Evolutionary conservation across 1,139 yeast genomes (phyloP), one percentile per base, ranked within the genome.

Genomic region (Blastobotrys malaysiensis): DNA sequence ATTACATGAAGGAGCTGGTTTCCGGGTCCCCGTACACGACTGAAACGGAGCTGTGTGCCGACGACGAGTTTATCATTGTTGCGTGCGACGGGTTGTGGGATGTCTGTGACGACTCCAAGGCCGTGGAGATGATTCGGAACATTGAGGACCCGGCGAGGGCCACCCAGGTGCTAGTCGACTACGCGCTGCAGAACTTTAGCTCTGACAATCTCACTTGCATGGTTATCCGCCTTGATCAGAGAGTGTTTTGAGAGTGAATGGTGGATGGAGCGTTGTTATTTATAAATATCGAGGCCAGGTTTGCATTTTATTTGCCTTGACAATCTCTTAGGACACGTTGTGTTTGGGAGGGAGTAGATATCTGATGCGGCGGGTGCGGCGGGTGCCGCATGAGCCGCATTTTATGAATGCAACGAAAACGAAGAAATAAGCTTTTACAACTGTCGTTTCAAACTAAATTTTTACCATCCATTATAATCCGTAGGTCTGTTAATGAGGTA

Each of bases 11-110:
- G 69, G 88, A 84, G 54, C 76, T 88, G 57, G 97, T 93, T 19
- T 82, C 90, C 43, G 97, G 97, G 0, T 82, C 83, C 54, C 99
- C 99, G 0, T 93, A 86, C 65, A 93, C 99, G 0, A 89, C 99
- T 0, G 83, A 90, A 50, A 90, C 96, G 0, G 88, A 84, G 64
- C 77, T 95, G 24, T 73, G 77, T 57, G 63, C 73, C 18, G 96
- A 88, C 65, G 97, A 90, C 68, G 83, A 86, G 62, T 89, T 88
- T 67, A 69, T 91, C 66, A 90, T 91, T 52, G 73, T 91, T 56
- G 97, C 97, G 1, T 90, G 97, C 69, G 98, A 91, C 69, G 98
- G 98, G 0, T 75, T 91, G 13, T 91, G 97, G 97, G 98, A 91
- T 68, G 97, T 91, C 2, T 77, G 91, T 52, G 77, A 83, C 5